Evolutionary conservation across 2,329 filamentous ascomycete species (phyloP).

Genomic region (Coniochaeta pulveracea): DNA sequence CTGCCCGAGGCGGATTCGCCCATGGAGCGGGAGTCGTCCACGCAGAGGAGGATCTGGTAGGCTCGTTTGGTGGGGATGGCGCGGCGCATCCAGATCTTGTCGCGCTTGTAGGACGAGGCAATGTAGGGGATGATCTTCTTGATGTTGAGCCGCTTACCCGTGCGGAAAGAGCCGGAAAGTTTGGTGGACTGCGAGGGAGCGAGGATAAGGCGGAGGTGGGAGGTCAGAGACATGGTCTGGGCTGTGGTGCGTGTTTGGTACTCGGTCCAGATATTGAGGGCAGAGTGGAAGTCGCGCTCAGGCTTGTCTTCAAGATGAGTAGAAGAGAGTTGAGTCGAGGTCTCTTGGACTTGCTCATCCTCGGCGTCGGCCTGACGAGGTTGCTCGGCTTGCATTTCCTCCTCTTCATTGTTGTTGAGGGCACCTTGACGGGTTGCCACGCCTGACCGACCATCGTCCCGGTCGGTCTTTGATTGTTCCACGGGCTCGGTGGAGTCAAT

Average conservation of each 20-base stretch:
- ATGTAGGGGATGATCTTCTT: constrained; percentile 99
- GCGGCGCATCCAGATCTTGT: constrained; percentile 99
- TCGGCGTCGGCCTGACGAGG: constrained; percentile 32
- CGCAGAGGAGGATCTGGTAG: constrained; percentile 95
- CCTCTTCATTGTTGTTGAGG: constrained; percentile 35
- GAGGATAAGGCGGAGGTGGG: constrained; percentile 90
- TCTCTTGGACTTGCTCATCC: constrained; percentile 35
- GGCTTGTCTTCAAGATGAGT: constrained; percentile 52
- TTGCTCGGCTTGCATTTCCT: constrained; percentile 17
- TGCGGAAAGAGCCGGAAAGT: constrained; percentile 91
- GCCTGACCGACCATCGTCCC: constrained; percentile 45
- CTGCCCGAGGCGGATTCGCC: constrained; percentile 62
- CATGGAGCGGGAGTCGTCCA: constrained; percentile 95
- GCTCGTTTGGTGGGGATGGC: constrained; percentile 83
- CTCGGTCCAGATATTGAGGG: constrained; percentile 69
- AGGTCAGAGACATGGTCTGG: constrained; percentile 79
- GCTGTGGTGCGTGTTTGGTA: constrained; percentile 79
- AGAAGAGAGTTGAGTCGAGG: constrained; percentile 54
- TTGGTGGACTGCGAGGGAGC: constrained; percentile 92
- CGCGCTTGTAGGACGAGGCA: constrained; percentile 92
- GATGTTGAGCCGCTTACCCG: constrained; percentile 96
- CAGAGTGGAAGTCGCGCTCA: constrained; percentile 37
- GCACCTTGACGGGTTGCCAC: constrained; percentile 49
- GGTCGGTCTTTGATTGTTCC: constrained; percentile 29
- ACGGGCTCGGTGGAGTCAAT: constrained; percentile 25